These are phyloP conservation scores for Coemansia sp. DNA, from an alignment of 192 early-diverging fungal genomes.

Conservation along the genomic window DNA sequence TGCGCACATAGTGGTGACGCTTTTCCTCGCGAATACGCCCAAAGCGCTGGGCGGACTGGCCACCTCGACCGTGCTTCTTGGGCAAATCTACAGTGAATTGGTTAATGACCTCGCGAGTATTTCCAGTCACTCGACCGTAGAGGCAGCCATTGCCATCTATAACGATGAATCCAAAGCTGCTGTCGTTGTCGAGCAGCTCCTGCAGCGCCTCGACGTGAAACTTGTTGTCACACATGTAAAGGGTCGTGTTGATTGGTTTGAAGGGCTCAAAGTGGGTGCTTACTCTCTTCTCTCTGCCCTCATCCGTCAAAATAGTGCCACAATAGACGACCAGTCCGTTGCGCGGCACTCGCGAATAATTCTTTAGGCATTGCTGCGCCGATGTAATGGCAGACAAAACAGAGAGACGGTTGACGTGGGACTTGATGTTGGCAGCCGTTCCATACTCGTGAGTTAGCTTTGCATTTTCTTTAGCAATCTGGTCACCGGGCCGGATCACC, in stretches of 20 bases:
- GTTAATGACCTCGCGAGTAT: conserved; percentile 88
- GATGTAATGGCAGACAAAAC: conserved; percentile 95
- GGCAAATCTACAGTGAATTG: conserved; percentile 94
- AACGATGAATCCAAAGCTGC: conserved; percentile 95
- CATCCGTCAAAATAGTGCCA: conserved; percentile 93
- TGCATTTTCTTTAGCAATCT: conserved; percentile 78
- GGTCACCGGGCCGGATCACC: conserved; percentile 84
- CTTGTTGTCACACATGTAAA: conserved; percentile 96
- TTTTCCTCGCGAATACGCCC: conserved; percentile 95
- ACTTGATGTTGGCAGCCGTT: conserved; percentile 98
- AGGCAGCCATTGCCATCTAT: conserved; percentile 98
- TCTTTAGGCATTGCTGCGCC: conserved; percentile 90
- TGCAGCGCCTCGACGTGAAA: conserved; percentile 92
- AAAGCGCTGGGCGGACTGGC: conserved; percentile 98
- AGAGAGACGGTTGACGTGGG: conserved; percentile 93
- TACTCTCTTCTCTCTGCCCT: conserved; percentile 97
- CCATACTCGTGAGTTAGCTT: conserved; percentile 97
- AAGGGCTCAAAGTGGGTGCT: conserved; percentile 96
- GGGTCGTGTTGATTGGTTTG: conserved; percentile 95
- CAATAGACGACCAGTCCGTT: conserved; percentile 94
- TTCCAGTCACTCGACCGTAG: conserved; percentile 90
- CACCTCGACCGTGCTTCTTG: conserved; percentile 99
- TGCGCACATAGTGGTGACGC: conserved; percentile 97
- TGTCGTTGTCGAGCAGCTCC: conserved; percentile 88
- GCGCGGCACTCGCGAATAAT: conserved; percentile 81